Evolutionary conservation across 305 asterid genomes (phyloP), one percentile per base, ranked within the genome.

Genomic region (Petunia hybrid): DNA sequence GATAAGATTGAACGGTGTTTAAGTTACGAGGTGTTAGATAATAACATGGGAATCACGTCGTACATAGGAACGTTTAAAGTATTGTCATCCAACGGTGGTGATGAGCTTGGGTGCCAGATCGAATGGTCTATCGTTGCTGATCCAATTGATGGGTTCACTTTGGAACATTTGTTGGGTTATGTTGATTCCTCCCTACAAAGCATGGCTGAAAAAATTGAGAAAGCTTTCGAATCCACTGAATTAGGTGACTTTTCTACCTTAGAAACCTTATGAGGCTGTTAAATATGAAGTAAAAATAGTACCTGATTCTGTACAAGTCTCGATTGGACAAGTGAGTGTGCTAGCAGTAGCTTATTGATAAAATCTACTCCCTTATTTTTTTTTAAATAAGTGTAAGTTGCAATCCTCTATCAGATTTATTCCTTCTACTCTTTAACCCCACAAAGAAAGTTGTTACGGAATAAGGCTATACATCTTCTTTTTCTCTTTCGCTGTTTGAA

Each of bases 41-140:
- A 85, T 9, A 88, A 88, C 62, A 2, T 88, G 31, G 90, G 91
- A 16, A 69, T 88, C 40, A 82, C 51, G 9, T 84, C 82, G 0
- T 88, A 80, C 14, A 63, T 83, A n/a, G 41, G 86, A 0, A 82
- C 61, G 1, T 45, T 86, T 16, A 82, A 82, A 53, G 82, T 88
- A 3, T 43, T 78, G 43, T 7, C 83, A 13, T 3, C 38, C 16
- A 43, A 8, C 3, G 74, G 9, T 16, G 56, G 2, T 14, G 81
- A 46, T 8, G 79, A 84, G 14, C 38, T 0, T 1, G 88, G 90
- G 39, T 88, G 90, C 42, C 82, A 75, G 82, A 82, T 85, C 9
- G 85, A 82, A 56, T 95, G 99, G 99, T 88, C 93, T 5, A 92
- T 92, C 80, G 77, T 82, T 41, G 88, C 93, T 65, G 97, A 93